A percentile compares a stretch with the other conserved stretches of the same genome.
These are phyloP conservation scores for Myriosclerotinia curreyana DNA, from an alignment of 2,329 filamentous ascomycete species.

Conservation along the genomic window DNA sequence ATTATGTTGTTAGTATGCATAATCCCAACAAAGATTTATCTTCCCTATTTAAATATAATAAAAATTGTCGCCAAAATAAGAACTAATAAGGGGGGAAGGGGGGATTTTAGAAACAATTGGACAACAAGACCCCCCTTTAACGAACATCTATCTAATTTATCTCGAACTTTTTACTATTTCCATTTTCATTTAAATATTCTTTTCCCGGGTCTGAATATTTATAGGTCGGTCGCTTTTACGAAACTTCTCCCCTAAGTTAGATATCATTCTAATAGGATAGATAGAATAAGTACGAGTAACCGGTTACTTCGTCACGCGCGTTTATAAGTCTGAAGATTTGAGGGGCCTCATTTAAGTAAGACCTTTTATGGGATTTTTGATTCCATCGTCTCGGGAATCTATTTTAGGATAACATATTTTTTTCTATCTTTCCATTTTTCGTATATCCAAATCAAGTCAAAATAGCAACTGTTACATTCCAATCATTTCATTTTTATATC, in stretches of 20 bases:
- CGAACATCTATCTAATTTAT: slow-evolving; percentile 1
- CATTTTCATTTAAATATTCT: too few relatives aligned
- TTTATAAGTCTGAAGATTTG: slow-evolving; percentile 11
- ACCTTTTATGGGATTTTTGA: slow-evolving; percentile 12
- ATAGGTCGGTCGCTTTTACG: too few relatives aligned
- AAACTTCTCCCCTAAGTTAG: neutral
- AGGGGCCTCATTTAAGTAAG: slow-evolving; percentile 20
- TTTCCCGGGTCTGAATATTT: too few relatives aligned
- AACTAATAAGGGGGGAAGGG: slow-evolving; percentile 1
- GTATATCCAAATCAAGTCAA: neutral
- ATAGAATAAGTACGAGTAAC: neutral
- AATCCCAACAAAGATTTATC: neutral
- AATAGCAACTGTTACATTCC: slow-evolving; percentile 17
- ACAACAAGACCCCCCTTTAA: slow-evolving; percentile 18
- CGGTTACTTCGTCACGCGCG: slow-evolving; percentile 12
- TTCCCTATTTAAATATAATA: too few relatives aligned
- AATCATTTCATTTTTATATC: too few relatives aligned
- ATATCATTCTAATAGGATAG: neutral
- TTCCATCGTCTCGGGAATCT: slow-evolving; percentile 15
- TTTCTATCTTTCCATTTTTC: neutral
- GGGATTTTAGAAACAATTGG: slow-evolving; percentile 19
- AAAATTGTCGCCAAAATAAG: slow-evolving; percentile 8
- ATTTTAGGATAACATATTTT: neutral
- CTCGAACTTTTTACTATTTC: neutral
- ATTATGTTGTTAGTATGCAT: slow-evolving; percentile 1